A percentile compares a stretch with the other conserved stretches of the same genome.
phyloP scores from a whole-genome alignment of 2,329 filamentous ascomycete species.

The Scedosporium dehoogii region DNA sequence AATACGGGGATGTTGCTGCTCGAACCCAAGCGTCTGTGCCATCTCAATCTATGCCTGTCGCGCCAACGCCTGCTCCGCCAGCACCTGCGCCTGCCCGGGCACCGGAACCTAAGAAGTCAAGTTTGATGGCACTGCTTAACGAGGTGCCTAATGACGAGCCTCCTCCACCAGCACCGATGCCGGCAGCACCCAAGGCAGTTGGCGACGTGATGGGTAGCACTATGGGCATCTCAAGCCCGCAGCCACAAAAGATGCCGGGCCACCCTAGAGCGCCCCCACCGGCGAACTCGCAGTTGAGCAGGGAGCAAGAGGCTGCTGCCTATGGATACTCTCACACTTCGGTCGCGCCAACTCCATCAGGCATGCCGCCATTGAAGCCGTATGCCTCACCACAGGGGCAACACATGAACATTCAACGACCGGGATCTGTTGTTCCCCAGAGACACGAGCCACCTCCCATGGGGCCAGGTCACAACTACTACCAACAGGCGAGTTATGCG shows the following conservation, averaged over 20 bases:
- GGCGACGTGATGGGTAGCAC: constrained; percentile 32
- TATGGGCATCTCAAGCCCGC: constrained; percentile 38
- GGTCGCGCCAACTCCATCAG: constrained; percentile 24
- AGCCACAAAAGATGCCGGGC: constrained; percentile 34
- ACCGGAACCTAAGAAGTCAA: constrained; percentile 51
- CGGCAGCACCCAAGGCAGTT: constrained; percentile 34
- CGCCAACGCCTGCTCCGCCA: constrained; percentile 18
- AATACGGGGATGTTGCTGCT: neutral
- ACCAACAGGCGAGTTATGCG: constrained; percentile 27
- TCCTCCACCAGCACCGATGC: constrained; percentile 29
- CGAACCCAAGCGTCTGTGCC: neutral
- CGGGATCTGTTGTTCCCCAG: constrained; percentile 27
- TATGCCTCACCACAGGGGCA: constrained; percentile 41
- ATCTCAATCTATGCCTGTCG: constrained; percentile 15
- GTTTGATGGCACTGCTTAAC: constrained; percentile 52
- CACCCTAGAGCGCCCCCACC: constrained; percentile 25
- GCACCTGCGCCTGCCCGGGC: constrained; percentile 27
- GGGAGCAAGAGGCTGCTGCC: constrained; percentile 30
- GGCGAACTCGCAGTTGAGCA: constrained; percentile 32
- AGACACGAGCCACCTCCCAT: constrained; percentile 26
- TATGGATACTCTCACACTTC: constrained; percentile 35
- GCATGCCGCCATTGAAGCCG: constrained; percentile 46
- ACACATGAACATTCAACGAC: constrained; percentile 33
- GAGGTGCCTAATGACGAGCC: constrained; percentile 33
- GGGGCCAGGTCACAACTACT: constrained; percentile 38